phyloP scores from a whole-genome alignment of 2,329 filamentous ascomycete genomes.

The Hypomyces rosellus region DNA sequence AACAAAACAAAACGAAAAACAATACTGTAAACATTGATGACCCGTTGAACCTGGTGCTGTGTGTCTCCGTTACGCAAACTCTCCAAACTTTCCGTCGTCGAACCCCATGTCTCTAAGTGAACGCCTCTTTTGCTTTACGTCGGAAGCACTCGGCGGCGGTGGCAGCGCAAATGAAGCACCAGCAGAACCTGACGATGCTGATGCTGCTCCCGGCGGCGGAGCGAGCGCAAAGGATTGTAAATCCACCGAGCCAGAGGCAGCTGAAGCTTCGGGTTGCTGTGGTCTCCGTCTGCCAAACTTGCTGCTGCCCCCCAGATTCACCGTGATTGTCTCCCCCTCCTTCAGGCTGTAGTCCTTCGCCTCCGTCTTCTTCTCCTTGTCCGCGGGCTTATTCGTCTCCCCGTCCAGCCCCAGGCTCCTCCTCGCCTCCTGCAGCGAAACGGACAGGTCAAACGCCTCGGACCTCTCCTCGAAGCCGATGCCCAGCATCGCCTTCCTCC shows the following conservation, averaged over 20 bases:
- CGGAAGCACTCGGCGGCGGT: slow-evolving; percentile 58
- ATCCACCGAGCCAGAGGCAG: slow-evolving; percentile 22
- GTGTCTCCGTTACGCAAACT: slow-evolving; percentile 52
- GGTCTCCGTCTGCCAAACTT: slow-evolving; percentile 45
- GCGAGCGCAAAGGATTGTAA: slow-evolving; percentile 63
- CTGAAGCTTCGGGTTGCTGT: slow-evolving; percentile 17
- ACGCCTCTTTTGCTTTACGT: slow-evolving; percentile 53
- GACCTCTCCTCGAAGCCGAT: slow-evolving; percentile 82
- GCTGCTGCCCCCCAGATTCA: slow-evolving; percentile 58
- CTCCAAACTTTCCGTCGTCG: slow-evolving; percentile 82
- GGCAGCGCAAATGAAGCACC: slow-evolving; percentile 50
- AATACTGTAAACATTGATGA: no score
- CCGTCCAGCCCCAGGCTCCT: slow-evolving; percentile 59
- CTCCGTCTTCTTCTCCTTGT: slow-evolving; percentile 31
- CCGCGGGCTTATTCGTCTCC: slow-evolving; percentile 25
- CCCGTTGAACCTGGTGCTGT: no score
- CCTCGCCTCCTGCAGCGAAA: slow-evolving; percentile 71
- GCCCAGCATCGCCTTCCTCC: slow-evolving; percentile 72
- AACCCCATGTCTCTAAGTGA: slow-evolving; percentile 66
- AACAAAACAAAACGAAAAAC: no score
- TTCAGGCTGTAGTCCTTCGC: slow-evolving; percentile 74
- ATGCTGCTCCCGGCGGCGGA: slow-evolving; percentile 50
- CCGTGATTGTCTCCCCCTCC: slow-evolving; percentile 81
- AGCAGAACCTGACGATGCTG: slow-evolving; percentile 10
- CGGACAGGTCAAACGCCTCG: slow-evolving; percentile 80